Evolutionary conservation across 2,329 filamentous ascomycete genomes (phyloP).

Genomic region (Scedosporium aurantiacum): DNA sequence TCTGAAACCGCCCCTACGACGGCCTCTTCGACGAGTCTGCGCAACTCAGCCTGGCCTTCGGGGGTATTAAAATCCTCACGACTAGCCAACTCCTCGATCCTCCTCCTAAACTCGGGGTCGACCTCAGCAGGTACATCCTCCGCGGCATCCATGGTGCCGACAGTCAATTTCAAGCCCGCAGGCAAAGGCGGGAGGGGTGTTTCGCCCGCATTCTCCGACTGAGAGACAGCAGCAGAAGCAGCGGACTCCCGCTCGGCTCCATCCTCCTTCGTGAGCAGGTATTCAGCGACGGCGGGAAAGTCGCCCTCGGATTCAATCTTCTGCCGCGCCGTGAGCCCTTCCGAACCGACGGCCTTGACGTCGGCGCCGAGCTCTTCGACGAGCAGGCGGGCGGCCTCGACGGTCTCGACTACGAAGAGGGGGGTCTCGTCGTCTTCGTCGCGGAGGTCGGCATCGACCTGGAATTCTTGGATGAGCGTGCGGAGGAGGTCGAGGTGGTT

Average conservation of each 20-base stretch:
- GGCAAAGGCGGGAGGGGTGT: conserved; percentile 56
- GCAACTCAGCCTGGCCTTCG: conserved; percentile 67
- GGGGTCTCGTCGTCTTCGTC: conserved; percentile 92
- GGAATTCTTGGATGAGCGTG: conserved; percentile 61
- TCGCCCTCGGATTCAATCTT: conserved; percentile 72
- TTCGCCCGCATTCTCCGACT: conserved; percentile 9
- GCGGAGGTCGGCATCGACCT: conserved; percentile 66
- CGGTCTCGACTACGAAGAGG: conserved; percentile 81
- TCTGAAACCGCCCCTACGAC: conserved; percentile 38
- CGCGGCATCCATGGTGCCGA: conserved; percentile 60
- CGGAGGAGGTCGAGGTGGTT: conserved; percentile 73
- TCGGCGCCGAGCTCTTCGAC: conserved; percentile 75
- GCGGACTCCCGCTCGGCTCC: conserved; percentile 15
- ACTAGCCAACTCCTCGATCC: conserved; percentile 81
- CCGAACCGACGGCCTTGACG: conserved; percentile 51
- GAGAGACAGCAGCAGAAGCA: conserved; percentile 15
- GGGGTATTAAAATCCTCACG: conserved; percentile 74
- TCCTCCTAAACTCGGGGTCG: conserved; percentile 71
- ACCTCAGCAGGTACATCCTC: conserved; percentile 51
- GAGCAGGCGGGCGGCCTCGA: conserved; percentile 65
- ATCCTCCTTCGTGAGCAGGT: conserved; percentile 38
- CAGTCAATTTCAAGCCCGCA: conserved; percentile 63
- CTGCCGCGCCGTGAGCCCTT: conserved; percentile 70
- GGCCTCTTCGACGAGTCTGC: conserved; percentile 70
- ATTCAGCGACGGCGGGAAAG: conserved; percentile 63